A percentile compares a stretch with the other conserved stretches of the same genome.
Conservation (phyloP, 345 rosid genomes). For the Sisymbrium irio region DNA sequence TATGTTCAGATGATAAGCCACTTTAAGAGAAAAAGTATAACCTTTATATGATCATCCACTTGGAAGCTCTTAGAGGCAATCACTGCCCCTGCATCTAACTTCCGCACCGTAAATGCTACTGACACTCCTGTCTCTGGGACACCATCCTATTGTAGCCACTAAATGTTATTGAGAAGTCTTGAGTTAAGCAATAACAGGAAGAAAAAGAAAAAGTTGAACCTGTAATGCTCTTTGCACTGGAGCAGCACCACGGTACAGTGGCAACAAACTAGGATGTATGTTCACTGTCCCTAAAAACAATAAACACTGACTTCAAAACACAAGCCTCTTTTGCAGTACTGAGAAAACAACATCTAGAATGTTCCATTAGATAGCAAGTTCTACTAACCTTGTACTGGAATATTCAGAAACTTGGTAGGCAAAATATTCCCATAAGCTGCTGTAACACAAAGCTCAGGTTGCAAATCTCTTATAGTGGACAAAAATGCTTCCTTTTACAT, state of each 20-base stretch:
- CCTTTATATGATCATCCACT: conserved; percentile 87
- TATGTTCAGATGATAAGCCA: background rate
- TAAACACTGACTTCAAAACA: background rate
- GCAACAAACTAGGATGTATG: conserved; percentile 90
- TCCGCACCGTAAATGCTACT: conserved; percentile 76
- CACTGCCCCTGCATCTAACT: conserved; percentile 91
- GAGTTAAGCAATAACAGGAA: background rate
- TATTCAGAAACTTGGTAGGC: conserved; percentile 76
- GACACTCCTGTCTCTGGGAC: conserved; percentile 89
- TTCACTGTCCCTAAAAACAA: conserved; percentile 78
- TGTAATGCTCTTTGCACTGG: conserved; percentile 91
- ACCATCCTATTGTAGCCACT: conserved; percentile 66
- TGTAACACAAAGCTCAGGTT: conserved; percentile 88
- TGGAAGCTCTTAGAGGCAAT: conserved; percentile 56
- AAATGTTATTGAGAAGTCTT: conserved; percentile 19
- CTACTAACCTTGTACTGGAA: conserved; percentile 76
- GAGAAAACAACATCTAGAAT: background rate
- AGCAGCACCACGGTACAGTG: conserved; percentile 91
- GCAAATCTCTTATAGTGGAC: conserved; percentile 62
- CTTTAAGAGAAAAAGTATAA: conserved; percentile 6
- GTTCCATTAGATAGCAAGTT: background rate
- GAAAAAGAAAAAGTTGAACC: conserved; percentile 35
- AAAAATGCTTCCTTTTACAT: conserved; percentile 63
- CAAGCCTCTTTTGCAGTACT: background rate
- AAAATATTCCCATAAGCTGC: conserved; percentile 96